Base-by-base conservation (phyloP, 345 rosid genomes). In the Moricandia arvensis region DNA sequence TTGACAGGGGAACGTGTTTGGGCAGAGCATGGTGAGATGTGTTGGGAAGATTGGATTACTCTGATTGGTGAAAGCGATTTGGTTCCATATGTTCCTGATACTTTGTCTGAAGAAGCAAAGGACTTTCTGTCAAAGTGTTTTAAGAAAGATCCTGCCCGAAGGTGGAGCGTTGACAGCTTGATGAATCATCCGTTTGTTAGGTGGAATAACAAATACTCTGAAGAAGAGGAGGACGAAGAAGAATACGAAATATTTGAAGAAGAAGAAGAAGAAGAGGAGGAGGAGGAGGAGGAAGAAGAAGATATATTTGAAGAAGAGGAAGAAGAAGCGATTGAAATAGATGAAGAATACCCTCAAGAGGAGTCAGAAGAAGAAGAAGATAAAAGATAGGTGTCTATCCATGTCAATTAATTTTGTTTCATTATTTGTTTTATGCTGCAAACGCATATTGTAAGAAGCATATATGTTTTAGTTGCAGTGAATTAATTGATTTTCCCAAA, bases 111-210 rank as follows among this genome's bases (percentile, higher is more conserved):
- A 5, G 13, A 38, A 2, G 74, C 74, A 37, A 68, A 61, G n/a
- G 74, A 69, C 38, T 76, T 76, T 68, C 10, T 76, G 5, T 15
- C 27, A 4, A 68, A 68, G 55, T 75, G 74, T 59, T 68, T 75
- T 54, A 68, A 35, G 63, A 68, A 33, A 68, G 74, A 75, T 13
- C 37, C 68, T 6, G 7, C 74, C 79, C 49, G 17, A 12, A 68
- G 79, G 26, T 68, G 62, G 55, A 60, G 43, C 24, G 73, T 49
- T 59, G 63, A 49, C 17, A 47, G 11, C 6, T 59, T 75, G 79
- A 4, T 68, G 2, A 29, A 60, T 1, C 79, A 75, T 67, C 31
- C 27, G 16, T 68, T 49, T 55, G 10, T 59, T 43, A 1, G 2
- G 7, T 27, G 33, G 58, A 57, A 8, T 2, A 18, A 65, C 1